These are phyloP conservation scores for Leccinum aurantiacum DNA, from an alignment of 768 basidiomycete species.

Conservation along the genomic window DNA sequence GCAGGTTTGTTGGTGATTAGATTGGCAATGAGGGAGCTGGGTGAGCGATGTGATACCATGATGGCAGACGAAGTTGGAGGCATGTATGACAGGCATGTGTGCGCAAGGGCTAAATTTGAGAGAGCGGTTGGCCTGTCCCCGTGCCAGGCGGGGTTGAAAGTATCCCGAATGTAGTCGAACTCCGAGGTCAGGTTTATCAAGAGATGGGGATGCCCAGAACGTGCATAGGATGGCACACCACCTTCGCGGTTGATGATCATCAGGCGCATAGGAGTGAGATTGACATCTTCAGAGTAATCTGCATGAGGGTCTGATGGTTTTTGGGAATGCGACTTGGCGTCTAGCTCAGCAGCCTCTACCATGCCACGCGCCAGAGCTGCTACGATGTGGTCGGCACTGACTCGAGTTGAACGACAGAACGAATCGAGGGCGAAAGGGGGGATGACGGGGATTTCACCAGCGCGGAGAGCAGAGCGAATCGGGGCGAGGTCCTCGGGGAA, in stretches of 20 bases:
- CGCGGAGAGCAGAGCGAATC: conserved; percentile 83
- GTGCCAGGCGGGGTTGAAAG: conserved; percentile 78
- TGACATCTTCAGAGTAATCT: conserved; percentile 53
- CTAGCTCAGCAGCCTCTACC: conserved; percentile 53
- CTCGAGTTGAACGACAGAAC: conserved; percentile 79
- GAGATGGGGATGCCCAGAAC: conserved; percentile 91
- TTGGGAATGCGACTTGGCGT: conserved; percentile 40
- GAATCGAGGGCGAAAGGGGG: conserved; percentile 92
- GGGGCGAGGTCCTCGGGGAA: conserved; percentile 76
- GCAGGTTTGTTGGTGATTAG: conserved; percentile 98
- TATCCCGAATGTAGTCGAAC: conserved; percentile 78
- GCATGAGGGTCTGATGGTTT: conserved; percentile 33
- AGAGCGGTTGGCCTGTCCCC: conserved; percentile 81
- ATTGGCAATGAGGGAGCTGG: conserved; percentile 93
- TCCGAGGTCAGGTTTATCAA: conserved; percentile 93
- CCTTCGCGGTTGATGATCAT: conserved; percentile 98
- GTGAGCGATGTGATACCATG: conserved; percentile 96
- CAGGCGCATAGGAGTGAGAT: conserved; percentile 90
- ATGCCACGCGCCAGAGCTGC: conserved; percentile 86
- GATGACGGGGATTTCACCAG: conserved; percentile 96
- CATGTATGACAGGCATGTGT: conserved; percentile 88
- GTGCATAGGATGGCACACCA: conserved; percentile 96
- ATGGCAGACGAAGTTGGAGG: conserved; percentile 91
- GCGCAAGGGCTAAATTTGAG: conserved; percentile 80
- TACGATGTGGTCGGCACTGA: conserved; percentile 86